Evolutionary conservation across 2,329 filamentous ascomycete genomes (phyloP), one percentile per base, ranked within the genome.

Genomic region (Juglanconis oblonga): DNA sequence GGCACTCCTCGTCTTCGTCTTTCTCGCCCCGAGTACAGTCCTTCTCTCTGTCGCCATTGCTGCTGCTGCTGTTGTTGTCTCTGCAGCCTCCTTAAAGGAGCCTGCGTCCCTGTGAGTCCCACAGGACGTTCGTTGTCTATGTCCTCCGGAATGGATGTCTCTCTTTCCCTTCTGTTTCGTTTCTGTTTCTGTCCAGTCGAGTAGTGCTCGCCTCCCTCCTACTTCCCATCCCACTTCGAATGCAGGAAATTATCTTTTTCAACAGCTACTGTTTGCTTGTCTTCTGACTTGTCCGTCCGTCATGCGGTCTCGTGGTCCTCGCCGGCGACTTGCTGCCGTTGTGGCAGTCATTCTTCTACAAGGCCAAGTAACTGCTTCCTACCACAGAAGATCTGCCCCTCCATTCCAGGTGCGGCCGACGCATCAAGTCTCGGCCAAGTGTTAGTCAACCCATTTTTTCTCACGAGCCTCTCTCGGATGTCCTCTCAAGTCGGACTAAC

Each of bases 321-420:
- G 57, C 38, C 52, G 38, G 45, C 47, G 50, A 6, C 40, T 55
- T 40, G 57, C 58, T 36, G 40, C 54, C 50, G 48, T 52, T 42
- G 50, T 50, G 40, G 29, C 54, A 4, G 5, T 61, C 4, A 50
- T 50, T 11, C 32, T 52, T 64, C 7, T 70, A 62, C 61, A 59
- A 56, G 7, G 44, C 68, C 11, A 62, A 64, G 35, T 54, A 62
- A 49, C 62, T 68, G 49, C 69, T 64, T 56, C 68, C 67, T 52
- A 66, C 65, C 29, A 64, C 65, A 14, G 65, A 67, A 53, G 59
- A 63, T 40, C 58, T 59, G 35, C 3, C 14, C 57, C 54, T 55
- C 61, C 61, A 11, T 62, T 62, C 33, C 48, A 54, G 4, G 51
- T 62, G 1, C 45, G 31, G 3, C 61, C 61, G 5, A 59, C 59